Evolutionary conservation across 352 stramenopile species (phyloP), one percentile per base, ranked within the genome.

Genomic region (Globisporangium solare): DNA sequence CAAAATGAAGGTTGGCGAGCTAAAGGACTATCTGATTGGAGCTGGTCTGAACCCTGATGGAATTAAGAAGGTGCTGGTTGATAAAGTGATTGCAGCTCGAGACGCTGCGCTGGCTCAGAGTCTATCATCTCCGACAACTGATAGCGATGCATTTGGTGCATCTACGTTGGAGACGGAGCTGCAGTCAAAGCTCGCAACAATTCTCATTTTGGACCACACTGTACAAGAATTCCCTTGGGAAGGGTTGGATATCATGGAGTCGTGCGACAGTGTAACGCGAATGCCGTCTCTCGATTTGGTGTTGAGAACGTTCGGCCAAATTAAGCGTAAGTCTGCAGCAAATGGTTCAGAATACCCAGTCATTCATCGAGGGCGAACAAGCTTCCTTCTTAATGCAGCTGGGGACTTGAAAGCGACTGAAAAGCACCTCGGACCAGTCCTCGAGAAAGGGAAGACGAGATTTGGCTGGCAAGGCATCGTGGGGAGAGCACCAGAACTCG

Each of bases 191-290:
- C n/a, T 27, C 20, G 42, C 80, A 1, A 86, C 70, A 5, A 87
- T 92, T 52, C 56, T 94, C 35, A 70, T 92, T 7, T 69, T 92
- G 32, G 75, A 87, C 57, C 65, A 79, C 20, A 62, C 70, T 18
- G 49, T 93, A 14, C 73, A 89, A 45, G 74, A 83, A 46, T 89
- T 95, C 63, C 83, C 85, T 7, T 95, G 83, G 83, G 85, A 95
- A 83, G 83, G 68, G 1, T 58, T 95, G 18, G 76, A 85, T 31
- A 58, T 89, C 4, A 66, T 94, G 42, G 32, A 43, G 4, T 47
- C 55, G 27, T 73, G 61, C 17, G 53, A 58, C 6, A 63, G 68
- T 12, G 76, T 94, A 2, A 88, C 78, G 21, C 76, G 84, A 14
- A 90, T 95, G 78, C 83, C 83, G 13, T 93, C 80, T 1, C 63